Base-by-base conservation (phyloP, 495 filamentous ascomycete species). In the Neurospora sp. region DNA sequence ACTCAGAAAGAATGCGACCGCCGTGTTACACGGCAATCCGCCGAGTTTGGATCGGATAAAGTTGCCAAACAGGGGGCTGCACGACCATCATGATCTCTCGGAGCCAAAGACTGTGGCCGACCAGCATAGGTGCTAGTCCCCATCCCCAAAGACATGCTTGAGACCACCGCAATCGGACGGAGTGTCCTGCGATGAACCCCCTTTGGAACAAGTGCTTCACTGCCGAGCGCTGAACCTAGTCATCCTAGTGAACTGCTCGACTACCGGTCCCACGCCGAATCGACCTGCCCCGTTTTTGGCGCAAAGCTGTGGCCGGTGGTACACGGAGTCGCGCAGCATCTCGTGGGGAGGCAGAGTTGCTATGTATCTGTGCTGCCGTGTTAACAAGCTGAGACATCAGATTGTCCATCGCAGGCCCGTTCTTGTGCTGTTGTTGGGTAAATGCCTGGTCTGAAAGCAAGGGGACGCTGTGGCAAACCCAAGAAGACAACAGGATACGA, bases 111-210 rank as follows among this genome's bases (percentile, higher is more conserved):
- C 27, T 62, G 54, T 62, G 27, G 2, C 27, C 23, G 54, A 54
- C 20, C 46, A 54, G 54, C 54, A 62, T 31, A 62, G 27, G 6
- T 62, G 12, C 54, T 7, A 31, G 27, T 62, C 54, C 72, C 40
- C 35, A 41, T 35, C 41, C 39, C 44, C 42, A 72, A 72, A 75
- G 72, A 73, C 74, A 77, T 40, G 11, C 23, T 54, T 49, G 54
- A 73, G 40, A 73, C 71, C 73, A 72, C 73, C 73, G 76, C 27
- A 38, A 74, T 77, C 74, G 76, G 73, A 75, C 72, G 31, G 6
- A 35, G 54, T 62, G 27, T 62, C 54, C 54, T 62, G 12, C 23
- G 27, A 62, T 62, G 54, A 31, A 62, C 54, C 23, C 23, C 54
- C 23, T 62, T 62, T 62, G 27, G 54, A 62, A 35, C 12, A 62